phyloP scores from a whole-genome alignment of 768 basidiomycete species.

The Naganishia vishniacii region DNA sequence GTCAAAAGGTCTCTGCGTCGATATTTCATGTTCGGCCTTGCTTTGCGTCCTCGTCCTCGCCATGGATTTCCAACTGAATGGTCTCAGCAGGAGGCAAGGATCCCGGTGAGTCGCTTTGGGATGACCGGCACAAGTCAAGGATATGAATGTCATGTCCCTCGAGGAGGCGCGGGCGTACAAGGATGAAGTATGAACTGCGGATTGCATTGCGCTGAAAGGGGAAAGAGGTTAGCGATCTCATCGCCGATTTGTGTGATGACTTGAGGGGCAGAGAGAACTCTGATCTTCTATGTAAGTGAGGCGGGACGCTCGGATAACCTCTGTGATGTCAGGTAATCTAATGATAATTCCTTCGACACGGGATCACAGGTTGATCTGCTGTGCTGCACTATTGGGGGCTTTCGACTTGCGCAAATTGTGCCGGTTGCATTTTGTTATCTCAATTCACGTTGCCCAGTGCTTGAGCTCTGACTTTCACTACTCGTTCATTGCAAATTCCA shows the following conservation, averaged over 20 bases:
- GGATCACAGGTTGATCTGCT: too few species aligned
- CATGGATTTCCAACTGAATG: constrained; percentile 40
- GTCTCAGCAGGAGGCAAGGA: constrained; percentile 41
- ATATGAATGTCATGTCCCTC: constrained; percentile 42
- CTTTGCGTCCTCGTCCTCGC: constrained; percentile 35
- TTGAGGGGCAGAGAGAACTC: constrained; percentile 38
- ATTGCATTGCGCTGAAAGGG: constrained; percentile 9
- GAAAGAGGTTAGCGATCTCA: constrained; percentile 27
- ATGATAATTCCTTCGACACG: too few species aligned
- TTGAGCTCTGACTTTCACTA: too few species aligned
- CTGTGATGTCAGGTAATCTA: too few species aligned
- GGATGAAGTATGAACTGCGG: constrained; percentile 33
- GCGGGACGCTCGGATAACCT: too few species aligned
- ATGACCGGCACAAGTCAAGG: constrained; percentile 38
- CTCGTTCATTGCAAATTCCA: too few species aligned
- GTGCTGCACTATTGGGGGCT: too few species aligned
- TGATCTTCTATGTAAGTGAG: background rate
- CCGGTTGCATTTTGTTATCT: too few species aligned
- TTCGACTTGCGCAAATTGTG: too few species aligned
- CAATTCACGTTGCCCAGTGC: too few species aligned
- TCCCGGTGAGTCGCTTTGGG: constrained; percentile 38
- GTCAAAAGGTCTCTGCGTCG: constrained; percentile 42
- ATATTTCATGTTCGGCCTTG: constrained; percentile 41
- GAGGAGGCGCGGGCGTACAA: constrained; percentile 43
- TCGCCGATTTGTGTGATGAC: constrained; percentile 39